Base-by-base conservation (phyloP, 1,139 yeast genomes). In the Blastobotrys petasosporus region DNA sequence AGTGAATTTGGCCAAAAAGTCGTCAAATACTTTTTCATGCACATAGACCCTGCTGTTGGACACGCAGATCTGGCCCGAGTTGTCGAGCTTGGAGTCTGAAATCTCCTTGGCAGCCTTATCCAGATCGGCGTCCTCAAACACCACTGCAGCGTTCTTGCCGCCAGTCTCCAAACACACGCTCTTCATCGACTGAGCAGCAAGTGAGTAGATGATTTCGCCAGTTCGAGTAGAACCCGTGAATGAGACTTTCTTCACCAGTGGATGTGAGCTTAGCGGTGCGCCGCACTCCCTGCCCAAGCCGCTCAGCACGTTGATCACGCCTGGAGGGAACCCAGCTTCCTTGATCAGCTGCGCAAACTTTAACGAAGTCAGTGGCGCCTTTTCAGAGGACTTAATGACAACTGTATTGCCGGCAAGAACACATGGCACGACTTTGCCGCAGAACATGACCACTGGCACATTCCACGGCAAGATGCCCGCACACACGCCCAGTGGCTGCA, bases 391-490 rank as follows among this genome's bases (percentile, higher is more conserved):
- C 63, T 82, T 82, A 62, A 82, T 71, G 23, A 81, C 74, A 35
- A 79, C 76, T 32, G 76, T 73, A 62, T 80, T 79, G 48, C 86
- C 86, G 32, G 85, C 84, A 10, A 41, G 41, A 17, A 85, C 69
- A 45, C 90, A 92, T 49, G 94, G 94, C 50, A 82, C 92, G 48
- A 85, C 72, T 67, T 85, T 85, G 94, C 94, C 85, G 23, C 86
- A 70, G 67, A 82, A 79, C 85, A 85, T 84, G 62, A 82, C 73
- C 52, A 85, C 68, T 53, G 94, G 94, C 77, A 82, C 85, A 66
- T 85, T 85, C 94, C 94, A 85, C 55, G 94, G 94, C 54, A 84
- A 79, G 57, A 83, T 80, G 60, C 82, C 86, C 13, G 84, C 94
- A 60, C 85, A 81, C 20, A 85, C 90, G 28, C 94, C 94, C 55